Base-by-base conservation (phyloP, 2,329 filamentous ascomycete genomes). In the Trichoderma aggressivum region DNA sequence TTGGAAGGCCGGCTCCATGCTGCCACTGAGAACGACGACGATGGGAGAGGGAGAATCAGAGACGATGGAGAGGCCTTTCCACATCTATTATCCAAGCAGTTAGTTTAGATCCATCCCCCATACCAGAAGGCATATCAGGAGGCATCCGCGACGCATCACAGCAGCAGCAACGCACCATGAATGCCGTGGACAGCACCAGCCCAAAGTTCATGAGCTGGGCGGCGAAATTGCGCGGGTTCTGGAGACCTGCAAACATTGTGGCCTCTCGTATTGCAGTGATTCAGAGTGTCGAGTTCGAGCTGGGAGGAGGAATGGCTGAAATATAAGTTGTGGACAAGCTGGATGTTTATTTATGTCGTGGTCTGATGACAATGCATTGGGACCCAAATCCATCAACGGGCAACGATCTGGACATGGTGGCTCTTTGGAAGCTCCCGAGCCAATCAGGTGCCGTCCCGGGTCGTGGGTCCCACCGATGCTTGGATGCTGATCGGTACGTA, bases 161-260 rank as follows among this genome's bases (percentile, higher is more conserved):
- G 36, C 55, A 56, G 36, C 18, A 14, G 26, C 56, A 53, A 16
- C 47, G 74, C 84, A 73, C 90, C 94, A 97, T 97, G 80, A 97
- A 97, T 1, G 94, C 94, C 1, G 93, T 96, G 11, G 92, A 94
- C 64, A 97, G 88, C 73, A 97, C 93, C 74, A 98, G 89, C 70
- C 91, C 94, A 81, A 98, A 97, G 84, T 97, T 97, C 79, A 97
- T 89, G 75, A 95, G 82, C 85, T 97, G 94, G 62, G 89, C 87
- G 77, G 94, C 90, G 69, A 92, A 87, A 81, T 97, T 93, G 81
- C 94, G 91, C 75, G 93, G 91, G 81, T 93, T 94, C 72, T 86
- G 84, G 74, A 97, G 85, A 74, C 86, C 83, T 58, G 90, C 89
- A 74, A 95, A 78, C 92, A 94, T 94, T 71, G 58, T 18, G 58